These are phyloP conservation scores for Ambispora gerdemannii DNA, from an alignment of 192 early-diverging fungal genomes.

Conservation along the genomic window DNA sequence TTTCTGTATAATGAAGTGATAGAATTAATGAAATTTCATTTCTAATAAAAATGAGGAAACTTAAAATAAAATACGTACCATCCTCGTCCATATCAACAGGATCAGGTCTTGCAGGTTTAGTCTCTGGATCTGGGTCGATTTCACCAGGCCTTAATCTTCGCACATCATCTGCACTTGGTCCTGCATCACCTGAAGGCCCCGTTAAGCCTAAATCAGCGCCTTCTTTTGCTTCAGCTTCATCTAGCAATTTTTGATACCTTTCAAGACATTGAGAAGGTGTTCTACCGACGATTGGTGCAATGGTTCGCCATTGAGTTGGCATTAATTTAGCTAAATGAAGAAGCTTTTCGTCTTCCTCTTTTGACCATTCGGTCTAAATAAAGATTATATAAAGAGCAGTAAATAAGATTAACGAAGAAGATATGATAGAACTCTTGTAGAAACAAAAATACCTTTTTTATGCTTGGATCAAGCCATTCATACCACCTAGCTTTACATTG, in stretches of 20 bases:
- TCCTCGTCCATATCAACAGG: constrained; percentile 99
- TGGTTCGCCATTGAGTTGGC: constrained; percentile 99
- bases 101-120: constrained; percentile 95
- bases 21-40: constrained; percentile 8
- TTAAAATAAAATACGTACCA: constrained; percentile 30
- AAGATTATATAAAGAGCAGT: not conserved
- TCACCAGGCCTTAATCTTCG: constrained; percentile 87
- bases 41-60: not conserved
- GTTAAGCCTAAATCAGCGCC: constrained; percentile 61
- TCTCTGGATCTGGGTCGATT: constrained; percentile 96
- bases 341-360: constrained; percentile 97
- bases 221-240: constrained; percentile 91
- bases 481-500: constrained; percentile 99
- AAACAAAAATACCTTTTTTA: constrained; percentile 72
- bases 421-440: constrained; percentile 1
- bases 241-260: constrained; percentile 90
- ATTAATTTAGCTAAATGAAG: constrained; percentile 96
- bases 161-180: constrained; percentile 82
- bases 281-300: constrained; percentile 96
- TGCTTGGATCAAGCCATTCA: constrained; percentile 98
- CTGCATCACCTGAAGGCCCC: constrained; percentile 67
- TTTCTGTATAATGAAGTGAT: constrained; percentile 55
- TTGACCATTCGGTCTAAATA: constrained; percentile 90
- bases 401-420: not conserved
- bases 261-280: constrained; percentile 96